These are phyloP conservation scores for Pichia sp. DNA, from an alignment of 1,139 yeast genomes.

Conservation along the genomic window DNA sequence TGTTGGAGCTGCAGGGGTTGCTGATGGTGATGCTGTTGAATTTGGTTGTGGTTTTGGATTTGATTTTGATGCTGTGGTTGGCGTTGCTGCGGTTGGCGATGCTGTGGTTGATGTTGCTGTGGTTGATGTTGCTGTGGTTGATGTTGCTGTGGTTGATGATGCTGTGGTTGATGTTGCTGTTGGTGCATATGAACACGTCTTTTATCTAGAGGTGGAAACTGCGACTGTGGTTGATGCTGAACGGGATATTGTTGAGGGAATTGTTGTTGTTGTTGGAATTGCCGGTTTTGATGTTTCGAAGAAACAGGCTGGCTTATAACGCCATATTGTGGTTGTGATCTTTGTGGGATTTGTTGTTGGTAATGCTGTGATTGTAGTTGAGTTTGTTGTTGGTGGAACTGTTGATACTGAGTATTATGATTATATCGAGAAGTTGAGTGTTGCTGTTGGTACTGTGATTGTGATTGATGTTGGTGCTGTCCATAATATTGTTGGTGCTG, in stretches of 20 bases:
- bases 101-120: slow-evolving; percentile 1
- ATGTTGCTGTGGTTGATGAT: slow-evolving; percentile 9
- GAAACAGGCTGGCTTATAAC: no score
- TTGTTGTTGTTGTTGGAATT: slow-evolving; percentile 10
- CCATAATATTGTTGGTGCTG: slow-evolving; percentile 1
- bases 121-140: slow-evolving; percentile 12
- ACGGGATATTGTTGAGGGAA: slow-evolving; percentile 4
- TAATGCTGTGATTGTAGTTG: slow-evolving; percentile 5
- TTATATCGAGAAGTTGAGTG: no score
- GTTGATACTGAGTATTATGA: no score
- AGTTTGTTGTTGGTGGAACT: neutral
- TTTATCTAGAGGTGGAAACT: no score
- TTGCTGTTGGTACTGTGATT: slow-evolving; percentile 4
- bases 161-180: slow-evolving; percentile 2
- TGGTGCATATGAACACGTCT: no score
- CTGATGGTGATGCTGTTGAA: neutral
- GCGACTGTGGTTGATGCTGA: slow-evolving; percentile 9
- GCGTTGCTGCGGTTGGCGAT: neutral
- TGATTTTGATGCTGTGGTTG: slow-evolving; percentile 1
- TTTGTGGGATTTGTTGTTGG: slow-evolving; percentile 2
- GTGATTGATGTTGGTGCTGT: slow-evolving; percentile 1
- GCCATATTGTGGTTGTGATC: neutral
- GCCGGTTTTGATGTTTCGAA: slow-evolving; percentile 8
- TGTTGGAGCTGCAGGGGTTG: slow-evolving; percentile 1
- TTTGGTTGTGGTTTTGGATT: neutral